These are phyloP conservation scores for Xylariaceae sp. DNA, from an alignment of 2,329 filamentous ascomycete species.

Conservation along the genomic window DNA sequence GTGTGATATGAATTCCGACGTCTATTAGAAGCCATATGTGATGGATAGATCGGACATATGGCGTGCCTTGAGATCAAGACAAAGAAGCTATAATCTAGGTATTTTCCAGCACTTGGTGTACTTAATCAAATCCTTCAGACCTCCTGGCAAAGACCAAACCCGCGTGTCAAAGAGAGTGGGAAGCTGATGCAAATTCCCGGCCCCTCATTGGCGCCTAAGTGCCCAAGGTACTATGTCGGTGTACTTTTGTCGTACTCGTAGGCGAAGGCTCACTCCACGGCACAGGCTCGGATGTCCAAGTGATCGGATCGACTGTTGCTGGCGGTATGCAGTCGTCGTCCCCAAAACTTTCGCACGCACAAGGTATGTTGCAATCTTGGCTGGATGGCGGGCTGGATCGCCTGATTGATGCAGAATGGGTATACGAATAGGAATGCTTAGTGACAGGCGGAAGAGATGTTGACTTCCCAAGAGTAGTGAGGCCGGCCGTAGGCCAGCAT, in stretches of 20 bases:
- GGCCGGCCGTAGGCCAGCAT: neutral
- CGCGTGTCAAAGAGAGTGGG: no score
- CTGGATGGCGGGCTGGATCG: conserved; percentile 2
- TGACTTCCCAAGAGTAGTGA: neutral
- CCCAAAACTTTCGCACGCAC: neutral
- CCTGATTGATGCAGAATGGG: neutral
- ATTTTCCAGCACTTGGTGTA: no score
- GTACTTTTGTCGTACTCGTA: neutral
- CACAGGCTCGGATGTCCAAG: conserved; percentile 1
- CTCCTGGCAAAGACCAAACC: no score
- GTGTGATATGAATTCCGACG: no score
- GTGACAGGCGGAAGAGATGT: neutral
- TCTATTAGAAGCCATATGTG: no score
- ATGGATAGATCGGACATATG: no score
- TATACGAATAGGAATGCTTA: conserved; percentile 12
- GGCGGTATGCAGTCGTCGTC: conserved; percentile 2
- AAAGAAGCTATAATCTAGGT: no score
- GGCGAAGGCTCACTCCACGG: conserved; percentile 1
- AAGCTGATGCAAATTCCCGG: no score
- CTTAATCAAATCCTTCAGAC: no score
- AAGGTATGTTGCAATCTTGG: conserved; percentile 2
- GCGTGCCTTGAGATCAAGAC: no score
- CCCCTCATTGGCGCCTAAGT: neutral
- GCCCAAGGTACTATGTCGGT: neutral
- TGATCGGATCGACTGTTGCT: neutral